phyloP scores from a whole-genome alignment of 176 grass and related monocot genomes.

The Echinochloa phyllopogon region DNA sequence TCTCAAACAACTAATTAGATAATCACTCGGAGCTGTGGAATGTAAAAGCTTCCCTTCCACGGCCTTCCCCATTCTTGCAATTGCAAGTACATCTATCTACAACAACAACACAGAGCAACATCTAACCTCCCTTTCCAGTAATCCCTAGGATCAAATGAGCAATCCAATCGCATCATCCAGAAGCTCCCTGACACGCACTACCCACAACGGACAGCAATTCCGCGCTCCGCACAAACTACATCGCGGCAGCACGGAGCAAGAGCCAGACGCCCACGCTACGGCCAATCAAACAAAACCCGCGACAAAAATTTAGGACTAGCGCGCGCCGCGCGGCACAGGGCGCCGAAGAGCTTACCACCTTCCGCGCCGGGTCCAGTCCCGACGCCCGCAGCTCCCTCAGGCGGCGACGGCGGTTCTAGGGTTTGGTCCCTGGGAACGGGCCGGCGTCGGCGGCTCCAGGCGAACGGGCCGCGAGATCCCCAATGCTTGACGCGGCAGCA shows the following conservation, averaged over 20 bases:
- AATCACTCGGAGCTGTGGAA: not conserved
- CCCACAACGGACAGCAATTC: not conserved
- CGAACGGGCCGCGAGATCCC: slow-evolving; percentile 41
- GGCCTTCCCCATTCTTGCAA: not conserved
- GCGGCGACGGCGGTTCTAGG: not conserved
- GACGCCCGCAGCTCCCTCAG: not conserved
- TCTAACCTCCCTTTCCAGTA: not conserved
- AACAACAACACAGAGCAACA: not conserved
- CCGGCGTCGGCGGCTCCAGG: not conserved
- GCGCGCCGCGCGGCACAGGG: not conserved
- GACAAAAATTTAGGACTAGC: not conserved
- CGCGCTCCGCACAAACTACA: not conserved
- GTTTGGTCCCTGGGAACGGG: not conserved
- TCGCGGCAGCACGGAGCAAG: not conserved
- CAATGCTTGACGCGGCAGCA: slow-evolving; percentile 34
- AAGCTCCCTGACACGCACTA: not conserved
- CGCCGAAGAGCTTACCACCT: not conserved
- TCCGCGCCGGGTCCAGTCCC: not conserved
- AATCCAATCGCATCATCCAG: not conserved
- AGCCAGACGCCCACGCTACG: not conserved
- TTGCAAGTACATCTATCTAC: not conserved
- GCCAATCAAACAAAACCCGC: not conserved
- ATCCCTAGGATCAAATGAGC: not conserved
- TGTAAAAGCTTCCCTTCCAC: not conserved
- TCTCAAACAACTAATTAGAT: not conserved